Base-by-base conservation (phyloP, 345 rosid species). In the Linum usitatissimum region DNA sequence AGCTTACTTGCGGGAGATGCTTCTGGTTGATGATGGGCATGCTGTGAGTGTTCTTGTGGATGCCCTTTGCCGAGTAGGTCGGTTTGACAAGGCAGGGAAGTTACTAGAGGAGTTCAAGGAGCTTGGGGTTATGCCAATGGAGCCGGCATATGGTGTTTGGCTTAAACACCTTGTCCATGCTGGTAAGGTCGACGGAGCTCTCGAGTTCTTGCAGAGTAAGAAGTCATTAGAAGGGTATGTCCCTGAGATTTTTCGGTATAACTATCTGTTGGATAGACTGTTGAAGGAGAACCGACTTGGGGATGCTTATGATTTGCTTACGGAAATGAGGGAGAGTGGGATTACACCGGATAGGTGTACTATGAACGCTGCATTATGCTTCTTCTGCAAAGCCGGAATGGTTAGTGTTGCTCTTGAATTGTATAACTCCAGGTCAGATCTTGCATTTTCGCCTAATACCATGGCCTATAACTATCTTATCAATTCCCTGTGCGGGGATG, bases 301-400 rank as follows among this genome's bases (percentile, higher is more conserved):
- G 71, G 84, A 89, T 54, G 91, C 68, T 17, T 79, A 70, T 68
- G 88, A 90, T 76, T 53, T 93, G 70, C 64, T 93, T 55, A 68
- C 73, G 53, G 94, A 90, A 67, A 93, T 87, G 97, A 80, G 75
- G 66, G 83, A 80, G 38, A 66, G 60, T 58, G 71, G 72, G 42
- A 69, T 90, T 68, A 68, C 65, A 9, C 88, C 96, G 59, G 81
- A 86, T 65, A 70, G 61, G 73, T 62, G 69, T 39, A 86, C 96
- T 0, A 77, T 87, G 80, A 81, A 79, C 67, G 81, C 84, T 55
- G 78, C 82, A 31, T 74, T 93, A 39, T 84, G 94, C 71, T 93
- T 84, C 78, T 82, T 90, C 68, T 84, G 96, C 69, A 93, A 93
- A 71, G 85, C 83, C 4, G 96, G 99, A 53, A 81, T 83, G 83